Conservation (phyloP, 2,329 filamentous ascomycete genomes). For the Incumbomyces lentus region DNA sequence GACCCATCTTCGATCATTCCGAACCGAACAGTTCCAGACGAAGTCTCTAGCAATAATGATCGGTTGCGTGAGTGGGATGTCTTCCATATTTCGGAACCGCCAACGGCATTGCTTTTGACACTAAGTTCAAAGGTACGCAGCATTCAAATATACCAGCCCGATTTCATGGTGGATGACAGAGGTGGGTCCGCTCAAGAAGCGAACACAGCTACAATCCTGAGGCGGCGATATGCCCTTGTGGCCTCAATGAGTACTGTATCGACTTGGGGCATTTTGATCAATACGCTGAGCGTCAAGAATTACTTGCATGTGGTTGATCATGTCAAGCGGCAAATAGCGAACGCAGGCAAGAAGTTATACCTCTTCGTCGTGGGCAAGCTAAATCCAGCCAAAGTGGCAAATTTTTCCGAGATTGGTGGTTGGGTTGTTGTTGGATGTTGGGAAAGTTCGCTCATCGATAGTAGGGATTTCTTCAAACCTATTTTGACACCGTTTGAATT, state of each 20-base stretch:
- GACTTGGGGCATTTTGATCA: constrained; percentile 88
- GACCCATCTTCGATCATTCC: constrained; percentile 72
- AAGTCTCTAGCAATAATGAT: constrained; percentile 35
- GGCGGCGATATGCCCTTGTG: constrained; percentile 79
- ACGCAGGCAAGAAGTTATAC: constrained; percentile 86
- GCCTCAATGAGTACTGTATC: constrained; percentile 69
- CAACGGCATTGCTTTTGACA: constrained; percentile 72
- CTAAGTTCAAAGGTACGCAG: constrained; percentile 71
- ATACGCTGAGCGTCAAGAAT: constrained; percentile 84
- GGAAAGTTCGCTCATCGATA: constrained; percentile 89
- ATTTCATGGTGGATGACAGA: constrained; percentile 8
- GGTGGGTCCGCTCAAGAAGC: constrained; percentile 32
- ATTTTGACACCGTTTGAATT: constrained; percentile 95
- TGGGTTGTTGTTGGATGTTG: constrained; percentile 98
- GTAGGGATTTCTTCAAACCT: constrained; percentile 76
- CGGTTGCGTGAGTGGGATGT: constrained; percentile 58
- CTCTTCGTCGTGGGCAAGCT: constrained; percentile 94
- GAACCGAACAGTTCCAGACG: constrained; percentile 60
- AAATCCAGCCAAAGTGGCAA: constrained; percentile 90
- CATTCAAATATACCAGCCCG: constrained; percentile 57
- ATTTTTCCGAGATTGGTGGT: constrained; percentile 88
- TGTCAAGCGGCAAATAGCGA: constrained; percentile 61
- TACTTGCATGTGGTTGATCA: constrained; percentile 72
- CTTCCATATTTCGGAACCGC: constrained; percentile 76
- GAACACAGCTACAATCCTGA: constrained; percentile 50